Evolutionary conservation across 2,329 filamentous ascomycete species (phyloP).

Genomic region (Ceratocystis ficicola): DNA sequence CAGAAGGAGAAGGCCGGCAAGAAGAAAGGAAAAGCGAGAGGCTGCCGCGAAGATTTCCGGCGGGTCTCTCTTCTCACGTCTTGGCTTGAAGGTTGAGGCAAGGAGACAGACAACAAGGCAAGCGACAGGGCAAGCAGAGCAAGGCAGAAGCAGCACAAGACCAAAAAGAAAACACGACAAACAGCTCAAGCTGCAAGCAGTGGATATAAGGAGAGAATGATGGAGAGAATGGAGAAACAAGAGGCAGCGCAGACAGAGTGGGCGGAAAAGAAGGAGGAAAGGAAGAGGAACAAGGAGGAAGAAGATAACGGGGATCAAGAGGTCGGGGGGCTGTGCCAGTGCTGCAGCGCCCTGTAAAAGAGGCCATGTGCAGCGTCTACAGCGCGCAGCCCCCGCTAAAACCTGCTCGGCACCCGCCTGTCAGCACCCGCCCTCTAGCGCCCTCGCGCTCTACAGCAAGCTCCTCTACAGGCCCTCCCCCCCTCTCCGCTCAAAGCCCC

Average conservation of each 20-base stretch:
- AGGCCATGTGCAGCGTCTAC: neutral
- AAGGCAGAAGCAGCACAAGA: neutral
- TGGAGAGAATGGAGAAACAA: too few relatives aligned
- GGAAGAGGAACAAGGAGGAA: neutral
- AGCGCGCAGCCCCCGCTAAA: neutral
- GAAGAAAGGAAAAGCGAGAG: neutral
- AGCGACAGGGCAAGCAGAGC: neutral
- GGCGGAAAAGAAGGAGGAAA: conserved; percentile 2
- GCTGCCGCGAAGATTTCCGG: neutral
- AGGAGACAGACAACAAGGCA: neutral
- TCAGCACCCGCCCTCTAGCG: neutral
- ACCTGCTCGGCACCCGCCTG: too few relatives aligned
- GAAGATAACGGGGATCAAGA: neutral
- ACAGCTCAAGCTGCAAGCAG: neutral
- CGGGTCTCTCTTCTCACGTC: neutral
- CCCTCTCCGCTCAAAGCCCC: neutral
- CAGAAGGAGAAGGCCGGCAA: neutral
- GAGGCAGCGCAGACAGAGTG: too few relatives aligned
- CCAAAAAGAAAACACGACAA: neutral
- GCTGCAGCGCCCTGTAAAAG: neutral
- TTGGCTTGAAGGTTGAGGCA: neutral
- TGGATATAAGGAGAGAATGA: neutral
- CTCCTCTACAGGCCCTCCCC: neutral
- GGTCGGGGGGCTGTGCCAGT: neutral
- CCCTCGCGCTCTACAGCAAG: neutral